Base-by-base conservation (phyloP, 345 rosid species). In the Bruguiera gymnorhiza region DNA sequence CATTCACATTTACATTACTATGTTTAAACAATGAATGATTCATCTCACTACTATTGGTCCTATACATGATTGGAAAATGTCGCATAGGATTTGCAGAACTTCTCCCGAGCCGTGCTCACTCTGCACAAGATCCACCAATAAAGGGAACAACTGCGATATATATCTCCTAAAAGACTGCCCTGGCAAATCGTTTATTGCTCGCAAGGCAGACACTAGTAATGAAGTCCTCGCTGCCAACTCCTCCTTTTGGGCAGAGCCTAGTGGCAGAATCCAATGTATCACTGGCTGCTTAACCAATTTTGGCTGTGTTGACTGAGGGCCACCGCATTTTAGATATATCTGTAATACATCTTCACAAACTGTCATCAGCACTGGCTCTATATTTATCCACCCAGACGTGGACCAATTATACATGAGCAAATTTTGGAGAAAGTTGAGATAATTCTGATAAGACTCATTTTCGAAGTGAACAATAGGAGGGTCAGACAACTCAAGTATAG, bases 401-500 rank as follows among this genome's bases (percentile, higher is more conserved):
- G 69, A 75, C 26, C 86, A 87, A 62, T 77, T 81, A 65, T 79
- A 69, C 43, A 65, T 64, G 1, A 87, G 77, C 52, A 85, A 54
- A 74, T 80, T 85, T 68, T 82, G 88, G 50, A 91, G 90, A 70
- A 88, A 78, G 76, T 83, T 83, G 52, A 94, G 84, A 78, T 84
- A 87, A 67, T 75, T 87, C 79, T 86, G 90, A 76, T 88, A 83
- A 4, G 97, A 79, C 61, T 94, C 97, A 8, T 88, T 94, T 72
- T 91, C 97, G 52, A 94, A 94, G 82, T 87, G 95, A 64, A 94
- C 88, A 69, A 88, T 58, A 3, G 97, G 97, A 72, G 96, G 98
- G 60, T 87, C 93, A 6, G 92, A 79, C 55, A 94, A 78, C 74
- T 87, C 97, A 53, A 89, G 71, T 43, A 86, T 81, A 5, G 85